A percentile compares a stretch with the other conserved stretches of the same genome.
Conservation (phyloP, 345 rosid genomes). For the Salix purpurea region DNA sequence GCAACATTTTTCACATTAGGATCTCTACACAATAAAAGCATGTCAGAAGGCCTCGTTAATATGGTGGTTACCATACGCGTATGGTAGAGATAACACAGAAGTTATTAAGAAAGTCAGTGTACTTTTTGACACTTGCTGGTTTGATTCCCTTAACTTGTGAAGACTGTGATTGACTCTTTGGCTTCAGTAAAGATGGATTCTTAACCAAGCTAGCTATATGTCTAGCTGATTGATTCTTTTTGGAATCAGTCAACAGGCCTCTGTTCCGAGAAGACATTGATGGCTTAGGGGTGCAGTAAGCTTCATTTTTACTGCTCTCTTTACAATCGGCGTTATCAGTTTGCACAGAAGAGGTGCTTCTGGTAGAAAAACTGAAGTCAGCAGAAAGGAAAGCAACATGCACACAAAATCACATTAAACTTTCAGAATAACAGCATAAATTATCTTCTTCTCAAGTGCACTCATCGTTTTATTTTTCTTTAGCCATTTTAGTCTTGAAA, state of each 20-base stretch:
- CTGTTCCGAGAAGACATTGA: constrained; percentile 19
- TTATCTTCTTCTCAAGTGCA: neutral
- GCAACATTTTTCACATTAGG: constrained; percentile 25
- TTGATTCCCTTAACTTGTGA: constrained; percentile 43
- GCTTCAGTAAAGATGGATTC: constrained; percentile 60
- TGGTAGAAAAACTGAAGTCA: constrained; percentile 8
- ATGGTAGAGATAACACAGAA: neutral
- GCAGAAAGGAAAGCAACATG: constrained; percentile 2
- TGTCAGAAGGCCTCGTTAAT: neutral
- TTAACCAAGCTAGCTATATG: constrained; percentile 49
- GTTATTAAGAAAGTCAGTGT: neutral
- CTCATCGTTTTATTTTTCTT: neutral
- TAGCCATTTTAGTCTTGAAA: neutral
- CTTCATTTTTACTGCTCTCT: constrained; percentile 39
- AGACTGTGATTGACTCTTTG: constrained; percentile 43
- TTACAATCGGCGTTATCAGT: constrained; percentile 23
- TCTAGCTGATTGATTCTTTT: constrained; percentile 59
- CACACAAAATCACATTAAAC: constrained; percentile 4
- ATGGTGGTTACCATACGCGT: neutral
- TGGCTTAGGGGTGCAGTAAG: constrained; percentile 48
- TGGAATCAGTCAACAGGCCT: constrained; percentile 36
- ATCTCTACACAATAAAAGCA: constrained; percentile 32
- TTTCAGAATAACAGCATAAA: neutral
- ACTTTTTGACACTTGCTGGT: constrained; percentile 45
- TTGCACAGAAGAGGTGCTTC: constrained; percentile 18